A percentile compares a stretch with the other conserved stretches of the same genome.
Evolutionary conservation across 257 asterid species (phyloP).

Genomic region (Solanum stenotomum): DNA sequence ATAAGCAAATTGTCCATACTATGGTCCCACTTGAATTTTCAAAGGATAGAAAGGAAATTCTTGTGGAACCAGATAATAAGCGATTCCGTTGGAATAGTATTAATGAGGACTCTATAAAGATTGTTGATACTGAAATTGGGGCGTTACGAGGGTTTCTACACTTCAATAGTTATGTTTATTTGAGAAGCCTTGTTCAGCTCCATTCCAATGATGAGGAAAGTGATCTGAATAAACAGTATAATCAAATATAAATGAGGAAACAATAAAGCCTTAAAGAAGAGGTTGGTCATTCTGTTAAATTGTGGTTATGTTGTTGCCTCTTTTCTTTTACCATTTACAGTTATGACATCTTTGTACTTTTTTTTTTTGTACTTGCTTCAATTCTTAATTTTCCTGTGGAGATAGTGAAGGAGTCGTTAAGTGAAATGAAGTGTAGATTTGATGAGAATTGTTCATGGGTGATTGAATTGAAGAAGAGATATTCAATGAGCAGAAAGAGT

Average conservation of each 20-base stretch:
- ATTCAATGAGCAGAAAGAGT: slow-evolving; percentile 37
- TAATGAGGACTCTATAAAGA: background rate
- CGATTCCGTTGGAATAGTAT: background rate
- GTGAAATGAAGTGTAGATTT: slow-evolving; percentile 35
- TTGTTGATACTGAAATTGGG: background rate
- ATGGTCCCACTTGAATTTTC: background rate
- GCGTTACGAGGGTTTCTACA: background rate
- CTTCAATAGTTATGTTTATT: background rate
- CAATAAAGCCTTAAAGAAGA: background rate
- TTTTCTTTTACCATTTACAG: background rate
- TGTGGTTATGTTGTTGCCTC: background rate
- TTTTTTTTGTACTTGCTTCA: background rate
- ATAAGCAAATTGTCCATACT: background rate
- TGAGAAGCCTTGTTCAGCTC: background rate
- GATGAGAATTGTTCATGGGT: slow-evolving; percentile 67
- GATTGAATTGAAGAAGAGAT: slow-evolving; percentile 53
- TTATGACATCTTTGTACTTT: background rate
- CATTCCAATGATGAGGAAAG: background rate
- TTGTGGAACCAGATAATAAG: background rate
- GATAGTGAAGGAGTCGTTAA: slow-evolving; percentile 45
- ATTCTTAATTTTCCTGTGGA: slow-evolving; percentile 56
- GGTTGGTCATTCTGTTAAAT: background rate
- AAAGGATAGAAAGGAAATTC: background rate
- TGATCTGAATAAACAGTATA: background rate
- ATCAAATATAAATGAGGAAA: background rate